Base-by-base conservation (phyloP, 495 filamentous ascomycete genomes). In the Trichoderma gamsii region DNA sequence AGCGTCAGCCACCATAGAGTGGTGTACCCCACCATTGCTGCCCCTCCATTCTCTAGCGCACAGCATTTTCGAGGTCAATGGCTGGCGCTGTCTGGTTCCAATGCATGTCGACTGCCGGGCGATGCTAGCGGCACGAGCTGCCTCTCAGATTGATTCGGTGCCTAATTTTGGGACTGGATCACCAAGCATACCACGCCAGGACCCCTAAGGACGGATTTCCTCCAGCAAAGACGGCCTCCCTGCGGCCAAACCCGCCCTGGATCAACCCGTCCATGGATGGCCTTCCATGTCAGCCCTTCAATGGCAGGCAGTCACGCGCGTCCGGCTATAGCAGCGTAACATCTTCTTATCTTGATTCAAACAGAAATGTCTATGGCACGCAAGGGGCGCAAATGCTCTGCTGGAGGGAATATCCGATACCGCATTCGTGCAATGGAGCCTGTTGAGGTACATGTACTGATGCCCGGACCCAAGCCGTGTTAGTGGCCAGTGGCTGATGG, bases 1-100 rank as follows among this genome's bases (percentile, higher is more conserved):
- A 7, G n/a, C 56, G 56, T 61, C 21, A 61, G 56, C 56, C 56
- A 61, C 56, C 56, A 61, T 11, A n/a, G 51, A 56, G 51, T 25
- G 16, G 51, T 3, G n/a, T 25, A 61, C 56, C 56, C 56, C 56
- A 61, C 56, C 56, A 61, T 29, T 11, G 25, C 27, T 61, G 56
- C 56, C 56, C 56, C 56, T 61, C 56, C 56, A 61, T 61, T 13
- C 27, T 18, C 27, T 21, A n/a, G 21, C 16, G 49, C 49, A 9
- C 16, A 23, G 8, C 18, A 52, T n/a, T 9, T n/a, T 9, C 18
- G 21, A 52, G 18, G 4, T 4, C 49, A n/a, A 9, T 1, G 8
- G 18, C 29, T 29, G 29, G 29, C 4, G 29, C 29, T 29, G 29
- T 29, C 29, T 29, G 29, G 29, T 29, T 29, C 29, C 29, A 52